Base-by-base conservation (phyloP, 768 basidiomycete genomes). In the Agrocybe praecox region DNA sequence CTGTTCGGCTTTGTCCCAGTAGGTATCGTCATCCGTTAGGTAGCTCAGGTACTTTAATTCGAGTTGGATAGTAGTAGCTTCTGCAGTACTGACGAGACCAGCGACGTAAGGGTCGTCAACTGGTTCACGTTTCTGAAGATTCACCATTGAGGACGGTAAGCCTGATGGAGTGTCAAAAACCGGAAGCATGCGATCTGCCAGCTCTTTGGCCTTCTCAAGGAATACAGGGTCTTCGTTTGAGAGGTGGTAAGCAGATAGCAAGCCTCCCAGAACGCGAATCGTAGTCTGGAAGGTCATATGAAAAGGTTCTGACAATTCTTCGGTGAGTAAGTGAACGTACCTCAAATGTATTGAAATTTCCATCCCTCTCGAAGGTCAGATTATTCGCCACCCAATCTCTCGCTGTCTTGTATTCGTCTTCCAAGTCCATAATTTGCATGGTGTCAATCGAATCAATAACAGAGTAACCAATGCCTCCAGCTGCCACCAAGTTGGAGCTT, bases 361-460 rank as follows among this genome's bases (percentile, higher is more conserved):
- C 92, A 64, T 95, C 86, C n/a, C 84, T 78, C 26, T 95, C 90
- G 61, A 97, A 96, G 2, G 80, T 76, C 50, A 96, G 74, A 18
- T 81, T 74, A 12, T 79, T 78, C 19, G 76, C 80, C 14, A 96
- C 78, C 96, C 96, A 98, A 45, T 83, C 69, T 24, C 92, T 78
- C 11, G 94, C 92, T 6, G 92, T 81, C 46, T 76, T 56, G 68
- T 94, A 96, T 72, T 98, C 96, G 1, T 87, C 85, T 17, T 82
- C 71, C 14, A 98, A 76, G 2, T 89, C 93, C 88, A 97, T 90
- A 52, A 98, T 74, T 59, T 93, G 80, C 75, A 98, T 86, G 12
- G 92, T 90, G 72, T 98, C 96, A 4, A 98, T 80, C 0, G 92
- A 84, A 64, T 97, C 96, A 50, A 90, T 80, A 45, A 98, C 86